Evolutionary conservation across 2,329 filamentous ascomycete species (phyloP).

Genomic region (Colletotrichum orbiculare): DNA sequence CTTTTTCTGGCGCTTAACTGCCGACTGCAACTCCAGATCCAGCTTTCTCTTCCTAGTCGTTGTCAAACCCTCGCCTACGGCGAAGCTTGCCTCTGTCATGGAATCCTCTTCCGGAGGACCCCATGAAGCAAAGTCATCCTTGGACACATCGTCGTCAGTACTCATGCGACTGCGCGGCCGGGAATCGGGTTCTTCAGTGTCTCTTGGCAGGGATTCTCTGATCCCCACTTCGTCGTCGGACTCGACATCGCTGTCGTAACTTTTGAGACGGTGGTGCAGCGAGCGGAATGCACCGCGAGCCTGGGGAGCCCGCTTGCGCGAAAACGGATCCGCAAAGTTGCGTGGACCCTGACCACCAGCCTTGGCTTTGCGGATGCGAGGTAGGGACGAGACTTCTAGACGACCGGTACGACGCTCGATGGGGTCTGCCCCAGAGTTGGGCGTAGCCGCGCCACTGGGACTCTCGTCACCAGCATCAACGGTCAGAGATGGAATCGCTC

Average conservation of each 20-base stretch:
- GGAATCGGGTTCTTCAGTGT: constrained; percentile 89
- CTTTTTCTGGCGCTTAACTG: constrained; percentile 84
- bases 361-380: constrained; percentile 79
- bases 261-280: constrained; percentile 82
- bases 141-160: constrained; percentile 59
- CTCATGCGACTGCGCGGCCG: constrained; percentile 81
- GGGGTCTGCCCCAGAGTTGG: constrained; percentile 70
- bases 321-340: constrained; percentile 74
- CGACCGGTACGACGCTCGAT: constrained; percentile 70
- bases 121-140: constrained; percentile 61
- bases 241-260: constrained; percentile 83
- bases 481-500: constrained; percentile 55
- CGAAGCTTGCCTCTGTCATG: constrained; percentile 79
- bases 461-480: constrained; percentile 72
- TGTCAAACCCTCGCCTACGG: constrained; percentile 66
- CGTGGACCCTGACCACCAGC: constrained; percentile 62
- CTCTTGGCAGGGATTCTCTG: constrained; percentile 70
- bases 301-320: constrained; percentile 68
- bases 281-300: constrained; percentile 75
- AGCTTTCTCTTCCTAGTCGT: constrained; percentile 78
- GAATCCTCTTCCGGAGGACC: constrained; percentile 70
- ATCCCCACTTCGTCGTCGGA: constrained; percentile 84
- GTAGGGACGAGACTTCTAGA: constrained; percentile 72
- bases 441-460: constrained; percentile 69
- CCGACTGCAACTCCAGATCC: constrained; percentile 73